Percentiles rank a stretch among this genome's conserved stretches.
phyloP scores from a whole-genome alignment of 306 rosid genomes.

The Neltuma alba region DNA sequence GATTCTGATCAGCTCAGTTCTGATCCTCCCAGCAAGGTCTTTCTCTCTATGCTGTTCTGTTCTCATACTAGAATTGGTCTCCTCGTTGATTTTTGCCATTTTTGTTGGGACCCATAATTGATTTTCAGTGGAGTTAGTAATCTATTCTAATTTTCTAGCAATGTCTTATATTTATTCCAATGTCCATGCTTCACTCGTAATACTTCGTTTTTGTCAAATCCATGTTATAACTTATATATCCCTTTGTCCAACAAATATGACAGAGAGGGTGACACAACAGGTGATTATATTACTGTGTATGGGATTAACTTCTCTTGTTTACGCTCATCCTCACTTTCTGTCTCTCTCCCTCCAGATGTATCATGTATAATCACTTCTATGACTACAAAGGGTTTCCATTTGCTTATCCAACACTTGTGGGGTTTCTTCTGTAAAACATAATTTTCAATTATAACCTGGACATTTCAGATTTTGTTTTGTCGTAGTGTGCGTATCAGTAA shows the following conservation, averaged over 20 bases:
- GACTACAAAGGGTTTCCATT: not conserved
- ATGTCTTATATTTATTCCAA: not conserved
- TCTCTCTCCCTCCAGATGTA: too few species aligned
- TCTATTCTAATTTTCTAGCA: not conserved
- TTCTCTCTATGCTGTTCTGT: not conserved
- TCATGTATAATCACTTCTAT: too few species aligned
- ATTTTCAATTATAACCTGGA: not conserved
- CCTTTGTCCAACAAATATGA: not conserved
- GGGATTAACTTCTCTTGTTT: too few species aligned
- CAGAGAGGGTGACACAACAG: not conserved
- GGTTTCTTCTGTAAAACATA: not conserved
- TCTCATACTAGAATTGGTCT: constrained; percentile 15
- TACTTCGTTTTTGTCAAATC: not conserved
- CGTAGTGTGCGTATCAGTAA: not conserved
- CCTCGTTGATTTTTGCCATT: not conserved
- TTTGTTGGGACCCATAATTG: not conserved
- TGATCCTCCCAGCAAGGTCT: constrained; percentile 60
- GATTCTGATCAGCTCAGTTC: constrained; percentile 73
- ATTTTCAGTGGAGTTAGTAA: not conserved
- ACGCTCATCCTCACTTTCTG: too few species aligned
- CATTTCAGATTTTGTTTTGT: not conserved
- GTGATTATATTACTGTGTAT: not conserved
- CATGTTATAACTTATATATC: not conserved
- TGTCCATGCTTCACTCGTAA: not conserved
- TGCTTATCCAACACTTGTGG: not conserved